Evolutionary conservation across 176 grass and related monocot genomes (phyloP), one percentile per base, ranked within the genome.

Genomic region (Bromus sterilis): DNA sequence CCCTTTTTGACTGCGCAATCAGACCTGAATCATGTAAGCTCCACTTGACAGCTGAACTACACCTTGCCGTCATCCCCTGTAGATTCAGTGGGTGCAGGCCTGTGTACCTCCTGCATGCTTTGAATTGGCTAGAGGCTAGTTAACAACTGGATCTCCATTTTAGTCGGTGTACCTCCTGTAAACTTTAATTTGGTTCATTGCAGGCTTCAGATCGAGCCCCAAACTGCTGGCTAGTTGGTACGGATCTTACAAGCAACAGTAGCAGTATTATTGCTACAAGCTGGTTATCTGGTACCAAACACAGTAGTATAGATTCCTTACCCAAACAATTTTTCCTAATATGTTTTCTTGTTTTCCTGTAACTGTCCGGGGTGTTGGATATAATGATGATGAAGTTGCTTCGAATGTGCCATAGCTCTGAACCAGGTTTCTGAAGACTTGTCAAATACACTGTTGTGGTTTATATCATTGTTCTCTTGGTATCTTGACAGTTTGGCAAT

Each of bases 321-420:
- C 26, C 3, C 41, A 56, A 57, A 82, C 16, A 32, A 11, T 62
- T 55, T 66, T 21, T 6, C 5, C 25, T 56, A 28, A 56, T 72
- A 71, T 6, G 49, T 72, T 48, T 75, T 5, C 2, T 82, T 46
- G 49, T 65, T 60, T 66, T 66, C 2, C 26, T 49, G n/a, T 43
- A 40, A 84, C 61, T 93, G 49, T 65, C 40, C 83, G 94, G 94
- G 94, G 94, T 59, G 92, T 97, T 74, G 94, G 94, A 36, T 87
- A 97, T 62, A 97, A 97, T 75, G 94, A 97, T 89, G 87, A 97
- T 81, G 94, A 97, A 90, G 94, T 97, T 77, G 92, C 94, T 42
- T 94, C 94, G 29, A 97, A 97, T 91, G 94, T 92, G 0, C 94
- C 94, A 31, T 97, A 97, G 78, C 94, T 75, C 74, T 97, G 29